Evolutionary conservation across 306 rosid genomes (phyloP).

Genomic region (Fragaria vesca): DNA sequence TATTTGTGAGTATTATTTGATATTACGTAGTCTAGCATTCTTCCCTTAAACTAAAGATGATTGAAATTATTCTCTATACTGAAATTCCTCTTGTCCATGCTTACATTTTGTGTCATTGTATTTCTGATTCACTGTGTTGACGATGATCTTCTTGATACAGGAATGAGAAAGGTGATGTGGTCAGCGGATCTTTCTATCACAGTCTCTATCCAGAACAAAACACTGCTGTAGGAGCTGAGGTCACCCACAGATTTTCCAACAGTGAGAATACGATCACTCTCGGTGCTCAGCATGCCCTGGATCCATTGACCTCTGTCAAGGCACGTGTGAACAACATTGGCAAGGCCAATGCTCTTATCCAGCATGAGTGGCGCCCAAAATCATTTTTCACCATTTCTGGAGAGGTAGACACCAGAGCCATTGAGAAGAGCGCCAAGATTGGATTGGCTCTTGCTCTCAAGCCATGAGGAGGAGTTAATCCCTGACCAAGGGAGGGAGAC

Average conservation of each 20-base stretch:
- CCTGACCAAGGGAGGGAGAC: slow-evolving; percentile 20
- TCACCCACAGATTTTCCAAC: slow-evolving; percentile 62
- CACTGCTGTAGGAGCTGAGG: slow-evolving; percentile 87
- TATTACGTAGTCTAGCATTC: background rate
- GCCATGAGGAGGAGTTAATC: slow-evolving; percentile 55
- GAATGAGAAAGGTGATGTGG: slow-evolving; percentile 67
- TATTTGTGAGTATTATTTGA: background rate
- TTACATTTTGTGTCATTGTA: background rate
- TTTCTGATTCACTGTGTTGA: background rate
- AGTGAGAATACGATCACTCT: slow-evolving; percentile 68
- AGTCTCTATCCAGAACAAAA: slow-evolving; percentile 51
- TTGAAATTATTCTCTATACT: background rate
- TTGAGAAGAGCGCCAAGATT: slow-evolving; percentile 85
- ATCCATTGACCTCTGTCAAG: slow-evolving; percentile 67
- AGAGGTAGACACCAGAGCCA: slow-evolving; percentile 83
- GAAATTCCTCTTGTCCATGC: background rate
- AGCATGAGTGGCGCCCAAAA: slow-evolving; percentile 95
- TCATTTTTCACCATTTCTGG: slow-evolving; percentile 86
- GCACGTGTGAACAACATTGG: slow-evolving; percentile 75
- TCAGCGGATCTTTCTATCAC: slow-evolving; percentile 84
- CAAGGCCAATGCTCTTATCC: slow-evolving; percentile 73
- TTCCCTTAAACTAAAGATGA: background rate
- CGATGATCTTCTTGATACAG: slow-evolving; percentile 37
- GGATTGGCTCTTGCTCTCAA: slow-evolving; percentile 83
- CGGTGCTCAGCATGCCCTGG: slow-evolving; percentile 78